Evolutionary conservation across 805 yeast genomes (phyloP).

Genomic region (Torulaspora microellipsoides): DNA sequence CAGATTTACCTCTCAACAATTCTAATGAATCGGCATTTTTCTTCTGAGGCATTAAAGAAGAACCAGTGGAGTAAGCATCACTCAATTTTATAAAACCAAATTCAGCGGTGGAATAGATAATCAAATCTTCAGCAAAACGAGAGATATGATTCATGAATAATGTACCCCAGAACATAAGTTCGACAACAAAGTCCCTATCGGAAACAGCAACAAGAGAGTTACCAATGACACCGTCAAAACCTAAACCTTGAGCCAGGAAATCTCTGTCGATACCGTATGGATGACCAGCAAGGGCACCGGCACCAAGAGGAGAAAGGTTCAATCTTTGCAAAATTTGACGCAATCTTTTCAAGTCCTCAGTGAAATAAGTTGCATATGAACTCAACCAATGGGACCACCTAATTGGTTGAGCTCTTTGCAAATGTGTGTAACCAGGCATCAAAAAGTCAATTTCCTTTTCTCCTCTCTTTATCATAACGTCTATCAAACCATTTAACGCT

Average conservation of each 20-base stretch:
- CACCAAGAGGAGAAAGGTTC: conserved; percentile 87
- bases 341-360: conserved; percentile 84
- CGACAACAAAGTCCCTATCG: conserved; percentile 96
- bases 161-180: conserved; percentile 92
- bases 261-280: conserved; percentile 99
- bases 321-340: conserved; percentile 75
- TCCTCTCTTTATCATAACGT: conserved; percentile 69
- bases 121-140: conserved; percentile 88
- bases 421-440: conserved; percentile 99
- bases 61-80: conserved; percentile 98
- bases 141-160: conserved; percentile 94
- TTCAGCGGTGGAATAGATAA: conserved; percentile 95
- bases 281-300: conserved; percentile 98
- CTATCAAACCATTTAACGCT: conserved; percentile 57
- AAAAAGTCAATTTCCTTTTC: conserved; percentile 80
- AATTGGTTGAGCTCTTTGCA: conserved; percentile 99
- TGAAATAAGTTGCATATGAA: conserved; percentile 89
- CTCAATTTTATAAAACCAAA: conserved; percentile 91
- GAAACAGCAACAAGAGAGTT: conserved; percentile 95
- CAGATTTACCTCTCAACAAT: conserved; percentile 92
- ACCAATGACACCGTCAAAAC: conserved; percentile 83
- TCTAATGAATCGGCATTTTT: conserved; percentile 97
- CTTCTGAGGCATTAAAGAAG: conserved; percentile 98
- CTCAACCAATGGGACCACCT: conserved; percentile 98
- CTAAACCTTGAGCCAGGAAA: conserved; percentile 71